Base-by-base conservation (phyloP, 352 stramenopile genomes). In the Elongisporangium undulatum region DNA sequence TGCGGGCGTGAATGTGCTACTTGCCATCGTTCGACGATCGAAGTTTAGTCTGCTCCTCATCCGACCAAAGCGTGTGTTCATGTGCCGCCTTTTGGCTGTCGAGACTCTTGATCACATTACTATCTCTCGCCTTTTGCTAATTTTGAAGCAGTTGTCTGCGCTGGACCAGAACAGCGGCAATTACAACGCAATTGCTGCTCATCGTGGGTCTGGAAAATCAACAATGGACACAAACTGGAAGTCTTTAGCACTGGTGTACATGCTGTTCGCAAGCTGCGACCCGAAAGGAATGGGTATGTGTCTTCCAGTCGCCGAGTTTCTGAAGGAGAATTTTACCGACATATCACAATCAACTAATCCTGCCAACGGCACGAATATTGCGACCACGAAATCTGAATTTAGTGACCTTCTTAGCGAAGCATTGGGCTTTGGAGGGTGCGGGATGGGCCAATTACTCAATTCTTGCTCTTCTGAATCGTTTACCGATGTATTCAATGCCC, bases 231-330 rank as follows among this genome's bases (percentile, higher is more conserved):
- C 62, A 6, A 85, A 90, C 68, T 95, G 83, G 82, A 90, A 82
- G 55, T 83, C 72, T 1, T 63, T 90, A 0, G 79, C 83, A 34
- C 55, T 92, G 6, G 82, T 92, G 8, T 88, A 89, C 59, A 63
- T 90, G 26, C 57, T 93, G 2, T 66, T 91, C 20, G 82, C 85
- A 21, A 89, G 78, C 20, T 92, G 81, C 64, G 82, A 95, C 62
- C 82, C 83, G 17, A 89, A 87, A 49, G 83, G 85, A 2, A 82
- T 77, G 66, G 82, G 85, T 1, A 93, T 95, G 82, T 88, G 78
- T 39, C 56, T 81, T 16, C 73, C 78, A 26, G 73, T 77, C 10
- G 82, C 85, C 34, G 78, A 89, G 58, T 95, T 95, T 63, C 65
- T 95, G 4, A 83, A 86, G 24, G 79, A 90, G 45, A 78, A 82